These are phyloP conservation scores for Fomitopsis pinicola DNA, from an alignment of 1,284 basidiomycete genomes.

Conservation along the genomic window DNA sequence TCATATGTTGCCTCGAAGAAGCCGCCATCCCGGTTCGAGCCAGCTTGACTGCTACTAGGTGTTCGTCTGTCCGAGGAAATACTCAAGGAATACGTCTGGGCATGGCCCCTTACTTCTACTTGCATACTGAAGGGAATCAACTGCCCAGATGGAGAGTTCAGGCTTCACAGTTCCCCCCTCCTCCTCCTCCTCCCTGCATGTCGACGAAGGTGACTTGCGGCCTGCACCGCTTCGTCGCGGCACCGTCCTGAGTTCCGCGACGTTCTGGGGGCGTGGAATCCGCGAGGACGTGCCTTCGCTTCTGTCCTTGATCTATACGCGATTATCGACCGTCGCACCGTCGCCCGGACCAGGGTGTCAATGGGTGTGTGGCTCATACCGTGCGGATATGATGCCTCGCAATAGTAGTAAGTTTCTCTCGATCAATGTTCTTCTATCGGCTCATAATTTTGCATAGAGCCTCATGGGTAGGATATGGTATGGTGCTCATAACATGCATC, in stretches of 20 bases:
- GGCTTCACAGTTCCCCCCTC: too few species aligned
- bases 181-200: too few species aligned
- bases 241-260: neutral
- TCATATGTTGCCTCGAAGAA: too few species aligned
- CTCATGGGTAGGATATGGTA: neutral
- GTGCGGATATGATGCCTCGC: neutral
- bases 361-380: neutral
- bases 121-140: too few species aligned
- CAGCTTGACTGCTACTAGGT: too few species aligned
- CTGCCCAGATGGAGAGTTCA: too few species aligned
- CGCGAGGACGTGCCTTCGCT: neutral
- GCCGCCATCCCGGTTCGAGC: too few species aligned
- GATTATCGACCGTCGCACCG: neutral
- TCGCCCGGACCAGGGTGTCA: neutral
- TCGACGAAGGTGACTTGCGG: too few species aligned
- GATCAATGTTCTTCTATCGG: neutral
- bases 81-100: too few species aligned
- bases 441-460: neutral
- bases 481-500: neutral
- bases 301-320: neutral
- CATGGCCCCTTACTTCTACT: too few species aligned
- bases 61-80: too few species aligned
- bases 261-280: neutral
- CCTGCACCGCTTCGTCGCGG: too few species aligned
- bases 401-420: neutral